phyloP scores from a whole-genome alignment of 1,139 yeast genomes.

The Pichia sp. region DNA sequence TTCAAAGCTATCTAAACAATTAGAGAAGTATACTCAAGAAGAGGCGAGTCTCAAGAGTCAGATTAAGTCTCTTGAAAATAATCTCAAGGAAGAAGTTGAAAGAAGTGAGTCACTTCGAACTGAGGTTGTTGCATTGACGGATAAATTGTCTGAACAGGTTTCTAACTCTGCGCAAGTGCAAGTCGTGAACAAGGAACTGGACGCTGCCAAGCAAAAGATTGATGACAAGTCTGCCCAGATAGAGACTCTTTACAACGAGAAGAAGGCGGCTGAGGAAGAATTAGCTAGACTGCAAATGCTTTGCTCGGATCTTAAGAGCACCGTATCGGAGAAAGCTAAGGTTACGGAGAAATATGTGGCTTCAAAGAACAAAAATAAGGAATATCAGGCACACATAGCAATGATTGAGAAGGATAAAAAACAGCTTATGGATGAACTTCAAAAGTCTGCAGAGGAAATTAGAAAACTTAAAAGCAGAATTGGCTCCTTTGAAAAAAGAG shows the following conservation, averaged over 20 bases:
- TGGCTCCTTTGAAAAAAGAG: neutral
- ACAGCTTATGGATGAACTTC: neutral
- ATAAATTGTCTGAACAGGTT: no score
- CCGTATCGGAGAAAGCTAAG: slow-evolving; percentile 5
- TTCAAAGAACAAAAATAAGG: slow-evolving; percentile 4
- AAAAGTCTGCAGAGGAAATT: neutral
- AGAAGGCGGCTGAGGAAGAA: slow-evolving; percentile 7
- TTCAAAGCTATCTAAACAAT: no score
- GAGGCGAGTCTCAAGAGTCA: no score
- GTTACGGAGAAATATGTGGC: slow-evolving; percentile 3
- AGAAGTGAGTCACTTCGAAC: no score
- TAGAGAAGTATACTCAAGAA: no score
- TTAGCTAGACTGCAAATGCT: slow-evolving; percentile 7
- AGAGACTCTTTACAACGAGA: neutral
- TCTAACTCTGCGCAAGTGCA: no score
- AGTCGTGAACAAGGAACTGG: no score
- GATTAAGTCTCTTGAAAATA: no score
- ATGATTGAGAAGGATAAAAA: slow-evolving; percentile 3
- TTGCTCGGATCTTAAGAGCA: slow-evolving; percentile 8
- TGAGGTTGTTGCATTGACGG: no score
- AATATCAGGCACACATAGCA: neutral
- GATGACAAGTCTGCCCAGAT: neutral
- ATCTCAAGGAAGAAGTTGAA: no score
- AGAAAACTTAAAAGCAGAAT: neutral
- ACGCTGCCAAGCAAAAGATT: neutral